These are phyloP conservation scores for Gossypium longicalyx DNA, from an alignment of 345 rosid genomes.

Conservation along the genomic window DNA sequence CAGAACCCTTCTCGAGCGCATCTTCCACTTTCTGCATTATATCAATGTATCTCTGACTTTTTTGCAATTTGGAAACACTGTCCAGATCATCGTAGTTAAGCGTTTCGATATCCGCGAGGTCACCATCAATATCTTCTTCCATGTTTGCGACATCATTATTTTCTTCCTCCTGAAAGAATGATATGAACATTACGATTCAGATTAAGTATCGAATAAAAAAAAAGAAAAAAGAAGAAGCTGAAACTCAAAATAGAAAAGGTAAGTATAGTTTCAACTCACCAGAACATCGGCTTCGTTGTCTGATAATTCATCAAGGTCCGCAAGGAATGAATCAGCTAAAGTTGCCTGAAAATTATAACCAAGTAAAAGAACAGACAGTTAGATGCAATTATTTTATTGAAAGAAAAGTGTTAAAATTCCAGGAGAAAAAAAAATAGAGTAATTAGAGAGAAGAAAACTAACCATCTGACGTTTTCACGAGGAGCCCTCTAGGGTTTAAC, in stretches of 20 bases:
- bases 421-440: not conserved
- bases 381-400: not conserved
- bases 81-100: conserved; percentile 85
- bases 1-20: conserved; percentile 66
- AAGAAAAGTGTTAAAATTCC: not conserved
- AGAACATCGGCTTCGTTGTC: conserved; percentile 72
- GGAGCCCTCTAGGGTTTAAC: not conserved
- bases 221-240: not conserved
- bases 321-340: conserved; percentile 88
- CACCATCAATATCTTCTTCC: conserved; percentile 81
- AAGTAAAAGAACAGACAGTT: not conserved
- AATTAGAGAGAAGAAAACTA: not conserved
- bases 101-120: conserved; percentile 66
- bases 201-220: not conserved
- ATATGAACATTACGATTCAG: not conserved
- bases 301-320: conserved; percentile 92
- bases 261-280: conserved; percentile 32
- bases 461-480: not conserved
- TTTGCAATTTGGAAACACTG: conserved; percentile 78
- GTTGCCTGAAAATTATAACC: conserved; percentile 51
- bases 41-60: conserved; percentile 69
- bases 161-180: conserved; percentile 53
- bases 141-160: conserved; percentile 53
- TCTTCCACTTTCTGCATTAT: conserved; percentile 80
- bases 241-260: not conserved